A percentile compares a stretch with the other conserved stretches of the same genome.
Evolutionary conservation across 257 asterid species (phyloP).

Genomic region (Solanum tacnaense): DNA sequence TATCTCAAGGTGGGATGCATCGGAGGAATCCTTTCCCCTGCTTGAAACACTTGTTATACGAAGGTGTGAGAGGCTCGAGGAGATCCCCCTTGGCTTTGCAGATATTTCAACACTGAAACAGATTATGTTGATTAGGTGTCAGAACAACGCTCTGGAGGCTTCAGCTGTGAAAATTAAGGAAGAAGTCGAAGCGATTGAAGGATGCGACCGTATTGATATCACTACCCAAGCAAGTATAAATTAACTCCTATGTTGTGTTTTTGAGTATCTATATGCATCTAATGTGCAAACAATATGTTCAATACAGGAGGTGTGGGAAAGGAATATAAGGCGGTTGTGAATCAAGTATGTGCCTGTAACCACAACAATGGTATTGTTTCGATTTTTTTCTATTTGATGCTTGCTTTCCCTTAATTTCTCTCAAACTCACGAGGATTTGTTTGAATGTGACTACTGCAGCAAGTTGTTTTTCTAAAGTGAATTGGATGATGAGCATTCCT

Average conservation of each 20-base stretch:
- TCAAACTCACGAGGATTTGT: neutral
- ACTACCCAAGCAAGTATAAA: neutral
- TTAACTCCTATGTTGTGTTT: neutral
- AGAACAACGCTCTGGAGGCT: neutral
- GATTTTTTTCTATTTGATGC: neutral
- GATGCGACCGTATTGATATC: neutral
- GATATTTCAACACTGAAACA: neutral
- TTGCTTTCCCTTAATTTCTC: neutral
- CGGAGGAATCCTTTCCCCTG: neutral
- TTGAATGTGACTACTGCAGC: neutral
- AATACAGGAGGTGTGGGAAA: neutral
- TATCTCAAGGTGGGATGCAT: neutral
- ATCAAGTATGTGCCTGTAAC: neutral
- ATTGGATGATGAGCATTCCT: neutral
- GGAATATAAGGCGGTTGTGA: neutral
- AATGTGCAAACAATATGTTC: neutral
- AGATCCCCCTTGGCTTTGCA: neutral
- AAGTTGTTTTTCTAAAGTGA: neutral
- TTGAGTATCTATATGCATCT: neutral
- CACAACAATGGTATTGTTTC: neutral
- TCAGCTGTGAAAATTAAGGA: neutral
- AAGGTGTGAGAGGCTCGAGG: accelerated
- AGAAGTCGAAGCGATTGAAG: neutral
- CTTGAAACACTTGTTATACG: neutral
- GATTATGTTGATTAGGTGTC: neutral